A percentile compares a stretch with the other conserved stretches of the same genome.
Conservation (phyloP, 441 rosid species). For the Erysimum pusillum region DNA sequence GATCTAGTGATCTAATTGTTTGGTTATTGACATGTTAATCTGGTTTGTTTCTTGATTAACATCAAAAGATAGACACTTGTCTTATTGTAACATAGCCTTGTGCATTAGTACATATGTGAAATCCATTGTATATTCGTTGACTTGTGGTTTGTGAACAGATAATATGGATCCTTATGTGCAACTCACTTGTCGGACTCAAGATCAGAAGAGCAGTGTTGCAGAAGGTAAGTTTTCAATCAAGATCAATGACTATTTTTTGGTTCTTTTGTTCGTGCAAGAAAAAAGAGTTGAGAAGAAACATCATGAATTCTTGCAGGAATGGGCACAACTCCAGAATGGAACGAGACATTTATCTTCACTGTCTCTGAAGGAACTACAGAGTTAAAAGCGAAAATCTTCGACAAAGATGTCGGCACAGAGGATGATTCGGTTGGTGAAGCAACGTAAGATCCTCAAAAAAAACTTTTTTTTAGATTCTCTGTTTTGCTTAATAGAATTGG, state of each 20-base stretch:
- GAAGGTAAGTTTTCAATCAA: constrained; percentile 55
- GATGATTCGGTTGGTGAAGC: constrained; percentile 79
- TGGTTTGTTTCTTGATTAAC: constrained; percentile 9
- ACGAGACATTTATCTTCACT: constrained; percentile 76
- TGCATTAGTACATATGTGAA: not conserved
- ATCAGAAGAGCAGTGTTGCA: constrained; percentile 73
- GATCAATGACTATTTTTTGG: not conserved
- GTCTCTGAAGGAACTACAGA: constrained; percentile 61
- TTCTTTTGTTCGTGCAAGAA: not conserved
- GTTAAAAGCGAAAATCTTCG: constrained; percentile 63
- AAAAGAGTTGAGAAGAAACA: not conserved
- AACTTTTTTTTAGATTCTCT: not conserved
- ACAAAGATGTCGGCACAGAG: constrained; percentile 53
- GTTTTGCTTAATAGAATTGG: not conserved
- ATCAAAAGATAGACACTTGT: not conserved
- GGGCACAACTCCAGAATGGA: constrained; percentile 78
- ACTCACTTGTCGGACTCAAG: constrained; percentile 74
- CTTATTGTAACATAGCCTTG: not conserved
- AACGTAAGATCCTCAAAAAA: constrained; percentile 51
- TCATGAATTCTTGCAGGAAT: constrained; percentile 50
- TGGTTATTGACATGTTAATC: constrained; percentile 28
- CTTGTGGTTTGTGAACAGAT: constrained; percentile 47
- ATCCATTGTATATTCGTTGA: constrained; percentile 22
- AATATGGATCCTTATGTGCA: constrained; percentile 74
- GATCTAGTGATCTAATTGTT: constrained; percentile 8